Conservation (phyloP, 805 yeast species). For the Candida odintsovae region DNA sequence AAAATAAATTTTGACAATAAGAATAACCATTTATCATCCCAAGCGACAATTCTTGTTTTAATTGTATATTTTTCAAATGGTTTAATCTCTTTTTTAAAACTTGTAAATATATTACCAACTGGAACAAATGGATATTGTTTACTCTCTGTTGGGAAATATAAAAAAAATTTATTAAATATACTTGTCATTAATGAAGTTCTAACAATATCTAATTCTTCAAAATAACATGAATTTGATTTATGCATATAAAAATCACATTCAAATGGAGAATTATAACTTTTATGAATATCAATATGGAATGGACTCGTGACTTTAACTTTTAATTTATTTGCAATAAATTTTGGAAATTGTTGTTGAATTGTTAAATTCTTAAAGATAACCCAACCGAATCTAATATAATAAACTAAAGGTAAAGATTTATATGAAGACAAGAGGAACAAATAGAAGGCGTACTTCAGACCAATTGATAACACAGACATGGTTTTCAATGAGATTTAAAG, state of each 20-base stretch:
- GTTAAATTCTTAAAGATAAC: conserved; percentile 34
- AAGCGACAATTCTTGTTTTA: conserved; percentile 57
- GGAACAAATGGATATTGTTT: conserved; percentile 51
- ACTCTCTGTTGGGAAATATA: conserved; percentile 35
- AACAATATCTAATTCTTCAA: conserved; percentile 73
- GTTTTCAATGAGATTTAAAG: no score
- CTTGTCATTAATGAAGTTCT: conserved; percentile 57
- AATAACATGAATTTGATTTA: conserved; percentile 83
- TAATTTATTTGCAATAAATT: conserved; percentile 11
- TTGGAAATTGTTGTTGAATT: conserved; percentile 26
- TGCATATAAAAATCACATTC: conserved; percentile 87
- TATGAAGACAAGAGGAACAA: conserved; percentile 35
- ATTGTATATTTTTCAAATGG: conserved; percentile 58
- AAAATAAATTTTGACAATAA: conserved; percentile 54
- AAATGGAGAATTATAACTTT: conserved; percentile 61
- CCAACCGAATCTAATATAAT: conserved; percentile 55
- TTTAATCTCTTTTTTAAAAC: conserved; percentile 66
- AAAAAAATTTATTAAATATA: conserved; percentile 52
- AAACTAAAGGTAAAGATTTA: conserved; percentile 67
- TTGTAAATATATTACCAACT: conserved; percentile 63
- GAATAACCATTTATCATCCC: conserved; percentile 88
- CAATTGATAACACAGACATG: conserved; percentile 1
- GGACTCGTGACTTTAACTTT: conserved; percentile 18
- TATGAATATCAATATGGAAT: conserved; percentile 38
- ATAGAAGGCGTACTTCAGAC: conserved; percentile 5